These are phyloP conservation scores for Lachancea mirantina DNA, from an alignment of 805 yeast species.

Conservation along the genomic window DNA sequence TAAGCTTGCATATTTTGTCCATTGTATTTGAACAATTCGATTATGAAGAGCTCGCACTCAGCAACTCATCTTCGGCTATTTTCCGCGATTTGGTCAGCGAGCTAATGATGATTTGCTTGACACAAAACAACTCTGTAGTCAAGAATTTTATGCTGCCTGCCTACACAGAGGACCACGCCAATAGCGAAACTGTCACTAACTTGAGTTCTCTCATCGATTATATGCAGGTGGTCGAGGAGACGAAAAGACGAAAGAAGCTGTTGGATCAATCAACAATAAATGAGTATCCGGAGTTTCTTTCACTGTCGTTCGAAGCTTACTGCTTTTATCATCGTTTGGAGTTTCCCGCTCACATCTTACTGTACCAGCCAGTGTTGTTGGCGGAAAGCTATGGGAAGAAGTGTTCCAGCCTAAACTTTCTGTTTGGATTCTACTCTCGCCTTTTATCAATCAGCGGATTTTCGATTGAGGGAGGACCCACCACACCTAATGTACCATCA, in stretches of 20 bases:
- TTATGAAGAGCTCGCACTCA: conserved; percentile 19
- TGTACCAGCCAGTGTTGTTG: conserved; percentile 24
- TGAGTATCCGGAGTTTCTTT: conserved; percentile 30
- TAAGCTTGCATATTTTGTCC: conserved; percentile 27
- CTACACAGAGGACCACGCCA: background rate
- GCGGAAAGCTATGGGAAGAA: conserved; percentile 19
- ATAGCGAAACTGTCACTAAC: background rate
- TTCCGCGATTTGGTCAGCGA: conserved; percentile 27
- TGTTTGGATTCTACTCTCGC: conserved; percentile 27
- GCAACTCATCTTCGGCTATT: conserved; percentile 19
- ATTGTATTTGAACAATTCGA: conserved; percentile 29
- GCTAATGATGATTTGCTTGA: conserved; percentile 19
- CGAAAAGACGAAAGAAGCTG: conserved; percentile 20
- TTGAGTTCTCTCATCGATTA: conserved; percentile 12
- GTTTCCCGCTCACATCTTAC: conserved; percentile 27
- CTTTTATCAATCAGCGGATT: conserved; percentile 25
- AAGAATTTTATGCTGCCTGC: background rate
- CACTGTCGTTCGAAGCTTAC: conserved; percentile 31
- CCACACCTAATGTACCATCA: conserved; percentile 3
- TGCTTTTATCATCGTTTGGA: conserved; percentile 30
- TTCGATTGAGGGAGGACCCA: conserved; percentile 22
- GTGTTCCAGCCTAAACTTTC: conserved; percentile 24
- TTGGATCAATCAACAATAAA: conserved; percentile 20
- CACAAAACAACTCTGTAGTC: conserved; percentile 17
- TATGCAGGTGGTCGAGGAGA: conserved; percentile 14